Evolutionary conservation across 2,329 filamentous ascomycete genomes (phyloP).

Genomic region (Claviceps sp.): DNA sequence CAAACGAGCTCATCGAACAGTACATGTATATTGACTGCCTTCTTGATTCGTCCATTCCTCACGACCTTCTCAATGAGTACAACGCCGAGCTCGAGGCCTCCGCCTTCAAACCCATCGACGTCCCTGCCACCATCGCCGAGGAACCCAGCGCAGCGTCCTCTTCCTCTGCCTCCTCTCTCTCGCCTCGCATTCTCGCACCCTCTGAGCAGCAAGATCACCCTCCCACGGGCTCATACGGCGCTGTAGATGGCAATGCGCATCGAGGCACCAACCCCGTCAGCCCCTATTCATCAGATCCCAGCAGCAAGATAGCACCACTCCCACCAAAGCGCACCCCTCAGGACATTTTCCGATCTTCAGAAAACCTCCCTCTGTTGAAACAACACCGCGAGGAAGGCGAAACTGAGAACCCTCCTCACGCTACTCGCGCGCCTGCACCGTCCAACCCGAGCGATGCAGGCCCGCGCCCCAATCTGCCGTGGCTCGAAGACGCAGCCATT

Average conservation of each 20-base stretch:
- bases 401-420: slow-evolving; percentile 16
- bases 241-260: slow-evolving; percentile 14
- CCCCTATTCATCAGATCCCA: slow-evolving; percentile 10
- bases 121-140: slow-evolving; percentile 66
- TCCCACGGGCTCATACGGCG: slow-evolving; percentile 15
- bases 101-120: slow-evolving; percentile 39
- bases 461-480: slow-evolving; percentile 47
- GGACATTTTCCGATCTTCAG: slow-evolving; percentile 68
- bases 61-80: slow-evolving; percentile 85
- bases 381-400: slow-evolving; percentile 25
- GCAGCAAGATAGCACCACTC: slow-evolving; percentile 8
- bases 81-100: slow-evolving; percentile 44
- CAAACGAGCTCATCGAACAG: slow-evolving; percentile 77
- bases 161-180: slow-evolving; percentile 8
- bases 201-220: background rate
- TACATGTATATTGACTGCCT: slow-evolving; percentile 89
- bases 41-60: slow-evolving; percentile 83
- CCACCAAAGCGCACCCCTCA: slow-evolving; percentile 70
- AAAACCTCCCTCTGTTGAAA: slow-evolving; percentile 51
- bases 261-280: slow-evolving; percentile 15
- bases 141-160: slow-evolving; percentile 32
- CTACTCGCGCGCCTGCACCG: slow-evolving; percentile 16
- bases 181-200: slow-evolving; percentile 7
- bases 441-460: slow-evolving; percentile 14
- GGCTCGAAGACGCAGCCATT: slow-evolving; percentile 56